phyloP scores from a whole-genome alignment of 805 yeast genomes.

The Hanseniaspora taiwanica region DNA sequence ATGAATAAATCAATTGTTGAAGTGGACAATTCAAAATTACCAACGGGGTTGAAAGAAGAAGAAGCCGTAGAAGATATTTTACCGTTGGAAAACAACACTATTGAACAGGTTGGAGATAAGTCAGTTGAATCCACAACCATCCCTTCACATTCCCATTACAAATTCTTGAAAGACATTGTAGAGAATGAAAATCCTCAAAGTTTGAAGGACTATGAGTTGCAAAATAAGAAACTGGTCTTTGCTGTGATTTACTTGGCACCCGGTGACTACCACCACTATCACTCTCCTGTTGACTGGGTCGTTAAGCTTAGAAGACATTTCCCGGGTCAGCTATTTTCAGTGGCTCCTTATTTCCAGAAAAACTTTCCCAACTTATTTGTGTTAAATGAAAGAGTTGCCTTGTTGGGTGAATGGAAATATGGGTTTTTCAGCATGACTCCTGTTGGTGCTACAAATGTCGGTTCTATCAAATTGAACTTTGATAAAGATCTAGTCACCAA shows the following conservation, averaged over 20 bases:
- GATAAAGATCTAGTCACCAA: constrained; percentile 86
- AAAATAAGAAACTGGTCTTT: constrained; percentile 55
- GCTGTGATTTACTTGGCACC: constrained; percentile 94
- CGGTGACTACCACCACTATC: constrained; percentile 95
- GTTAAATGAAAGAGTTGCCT: constrained; percentile 87
- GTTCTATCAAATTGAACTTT: constrained; percentile 82
- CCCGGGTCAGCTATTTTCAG: constrained; percentile 89
- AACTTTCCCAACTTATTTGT: constrained; percentile 79
- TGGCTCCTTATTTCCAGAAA: constrained; percentile 90
- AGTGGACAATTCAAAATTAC: constrained; percentile 28
- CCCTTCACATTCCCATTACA: constrained; percentile 22
- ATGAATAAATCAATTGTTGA: constrained; percentile 25
- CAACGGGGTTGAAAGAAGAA: no score
- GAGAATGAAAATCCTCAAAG: constrained; percentile 8
- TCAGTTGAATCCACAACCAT: constrained; percentile 25
- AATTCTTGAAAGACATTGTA: constrained; percentile 24
- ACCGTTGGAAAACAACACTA: constrained; percentile 26
- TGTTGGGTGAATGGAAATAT: constrained; percentile 90
- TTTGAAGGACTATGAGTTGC: constrained; percentile 2
- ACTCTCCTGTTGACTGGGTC: constrained; percentile 95
- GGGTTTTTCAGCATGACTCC: constrained; percentile 99
- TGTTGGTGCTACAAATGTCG: constrained; percentile 98
- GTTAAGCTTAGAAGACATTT: constrained; percentile 87
- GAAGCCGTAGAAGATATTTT: no score
- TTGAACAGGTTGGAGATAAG: constrained; percentile 59